A percentile compares a stretch with the other conserved stretches of the same genome.
These are phyloP conservation scores for Balamuthia mandrillaris DNA, from an alignment of 208 protist species.

Conservation along the genomic window DNA sequence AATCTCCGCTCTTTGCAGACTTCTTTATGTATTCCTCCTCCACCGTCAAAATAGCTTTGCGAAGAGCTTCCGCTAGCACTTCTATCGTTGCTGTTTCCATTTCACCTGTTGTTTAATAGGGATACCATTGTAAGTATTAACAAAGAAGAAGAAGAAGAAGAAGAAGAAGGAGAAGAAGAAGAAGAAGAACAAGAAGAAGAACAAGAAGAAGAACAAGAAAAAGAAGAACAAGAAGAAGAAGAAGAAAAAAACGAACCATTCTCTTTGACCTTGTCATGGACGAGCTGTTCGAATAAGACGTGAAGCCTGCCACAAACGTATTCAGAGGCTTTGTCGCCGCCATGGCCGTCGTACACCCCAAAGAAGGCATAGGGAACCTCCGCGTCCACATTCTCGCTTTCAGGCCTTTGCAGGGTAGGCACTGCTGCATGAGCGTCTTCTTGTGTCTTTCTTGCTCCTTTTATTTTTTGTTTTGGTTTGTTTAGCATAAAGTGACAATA, in stretches of 20 bases:
- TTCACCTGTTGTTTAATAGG: too few species aligned
- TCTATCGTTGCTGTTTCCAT: neutral
- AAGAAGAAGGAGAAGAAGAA: too few species aligned
- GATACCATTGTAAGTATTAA: too few species aligned
- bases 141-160: too few species aligned
- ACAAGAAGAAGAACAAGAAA: neutral
- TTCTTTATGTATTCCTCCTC: conserved; percentile 2
- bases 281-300: too few species aligned
- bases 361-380: conserved; percentile 20
- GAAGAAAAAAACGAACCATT: neutral
- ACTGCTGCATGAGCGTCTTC: conserved; percentile 25
- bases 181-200: too few species aligned
- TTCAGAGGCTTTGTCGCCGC: neutral
- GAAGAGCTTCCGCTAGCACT: neutral
- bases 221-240: neutral
- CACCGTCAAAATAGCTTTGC: neutral
- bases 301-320: too few species aligned
- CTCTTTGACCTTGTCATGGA: too few species aligned
- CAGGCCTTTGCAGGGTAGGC: neutral
- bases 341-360: conserved; percentile 26
- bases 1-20: neutral
- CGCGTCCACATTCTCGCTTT: neutral
- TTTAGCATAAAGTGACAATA: neutral
- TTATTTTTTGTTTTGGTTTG: too few species aligned
- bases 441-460: conserved; percentile 2